A percentile compares a stretch with the other conserved stretches of the same genome.
Evolutionary conservation across 352 stramenopile genomes (phyloP).

Genomic region (Phytopythium helicoides): DNA sequence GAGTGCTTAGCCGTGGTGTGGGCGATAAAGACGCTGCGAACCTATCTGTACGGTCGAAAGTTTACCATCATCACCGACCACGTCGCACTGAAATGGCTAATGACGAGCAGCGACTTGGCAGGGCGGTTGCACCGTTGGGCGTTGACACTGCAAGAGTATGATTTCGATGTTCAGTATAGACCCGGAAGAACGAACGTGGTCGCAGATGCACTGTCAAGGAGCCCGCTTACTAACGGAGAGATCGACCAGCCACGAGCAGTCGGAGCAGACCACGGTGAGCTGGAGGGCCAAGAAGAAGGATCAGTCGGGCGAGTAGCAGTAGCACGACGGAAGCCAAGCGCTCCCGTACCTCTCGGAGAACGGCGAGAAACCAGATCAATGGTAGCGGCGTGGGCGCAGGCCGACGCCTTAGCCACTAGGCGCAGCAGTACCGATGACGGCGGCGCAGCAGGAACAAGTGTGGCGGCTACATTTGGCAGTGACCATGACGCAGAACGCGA

Average conservation of each 20-base stretch:
- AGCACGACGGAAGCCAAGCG: too few relatives aligned
- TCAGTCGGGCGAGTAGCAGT: too few relatives aligned
- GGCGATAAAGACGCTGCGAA: constrained; percentile 18
- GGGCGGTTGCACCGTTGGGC: constrained; percentile 13
- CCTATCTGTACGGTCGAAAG: constrained; percentile 14
- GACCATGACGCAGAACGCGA: too few relatives aligned
- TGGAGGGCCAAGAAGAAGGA: constrained; percentile 1
- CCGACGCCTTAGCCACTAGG: too few relatives aligned
- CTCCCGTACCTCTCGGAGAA: too few relatives aligned
- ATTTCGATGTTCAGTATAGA: constrained; percentile 14
- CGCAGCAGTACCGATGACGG: too few relatives aligned
- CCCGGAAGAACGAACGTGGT: constrained; percentile 12
- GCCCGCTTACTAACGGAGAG: not conserved
- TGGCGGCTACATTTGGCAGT: too few relatives aligned
- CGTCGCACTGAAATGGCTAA: constrained; percentile 17
- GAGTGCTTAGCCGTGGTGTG: constrained; percentile 24
- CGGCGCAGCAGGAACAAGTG: too few relatives aligned
- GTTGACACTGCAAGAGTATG: constrained; percentile 18
- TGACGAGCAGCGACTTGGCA: constrained; percentile 7
- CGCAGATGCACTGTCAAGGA: constrained; percentile 15
- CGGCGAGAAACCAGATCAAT: too few relatives aligned
- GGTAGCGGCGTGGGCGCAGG: too few relatives aligned
- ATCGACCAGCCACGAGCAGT: not conserved
- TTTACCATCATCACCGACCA: constrained; percentile 24
- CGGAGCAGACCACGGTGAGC: not conserved